phyloP scores from a whole-genome alignment of 768 basidiomycete species.

The Tylopilus felleus region DNA sequence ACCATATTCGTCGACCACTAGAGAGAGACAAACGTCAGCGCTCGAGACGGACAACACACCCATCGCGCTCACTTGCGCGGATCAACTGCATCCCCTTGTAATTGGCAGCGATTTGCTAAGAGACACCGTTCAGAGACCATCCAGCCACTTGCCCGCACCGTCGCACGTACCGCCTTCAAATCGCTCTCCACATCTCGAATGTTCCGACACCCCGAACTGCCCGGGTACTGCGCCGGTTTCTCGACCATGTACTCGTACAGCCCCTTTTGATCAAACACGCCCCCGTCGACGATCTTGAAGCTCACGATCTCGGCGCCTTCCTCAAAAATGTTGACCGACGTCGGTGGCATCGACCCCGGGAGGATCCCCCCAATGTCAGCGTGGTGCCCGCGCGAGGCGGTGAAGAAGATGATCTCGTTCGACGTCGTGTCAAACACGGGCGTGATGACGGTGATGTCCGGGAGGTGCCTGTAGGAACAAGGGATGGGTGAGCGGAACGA shows the following conservation, averaged over 20 bases:
- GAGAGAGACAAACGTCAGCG: conserved; percentile 2
- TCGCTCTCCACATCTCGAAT: conserved; percentile 90
- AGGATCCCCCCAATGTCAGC: conserved; percentile 92
- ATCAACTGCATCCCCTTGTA: conserved; percentile 88
- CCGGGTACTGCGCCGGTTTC: conserved; percentile 75
- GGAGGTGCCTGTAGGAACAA: conserved; percentile 52
- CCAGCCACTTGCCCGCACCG: background rate
- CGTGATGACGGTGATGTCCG: conserved; percentile 91
- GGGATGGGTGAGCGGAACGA: background rate
- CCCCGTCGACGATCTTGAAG: conserved; percentile 86
- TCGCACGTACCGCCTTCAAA: conserved; percentile 69
- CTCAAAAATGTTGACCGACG: conserved; percentile 85
- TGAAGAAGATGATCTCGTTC: conserved; percentile 84
- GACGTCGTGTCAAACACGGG: conserved; percentile 74
- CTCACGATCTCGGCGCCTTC: conserved; percentile 90
- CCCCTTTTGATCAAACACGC: conserved; percentile 74
- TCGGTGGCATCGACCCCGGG: conserved; percentile 95
- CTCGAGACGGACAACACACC: background rate
- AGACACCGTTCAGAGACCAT: background rate
- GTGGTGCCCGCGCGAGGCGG: conserved; percentile 91
- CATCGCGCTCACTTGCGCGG: conserved; percentile 57
- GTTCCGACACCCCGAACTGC: conserved; percentile 84
- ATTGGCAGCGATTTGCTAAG: conserved; percentile 90
- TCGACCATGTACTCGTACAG: conserved; percentile 79
- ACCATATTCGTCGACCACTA: conserved; percentile 85